A percentile compares a stretch with the other conserved stretches of the same genome.
phyloP scores from a whole-genome alignment of 2,329 filamentous ascomycete species.

The Verticillium alfalfae region DNA sequence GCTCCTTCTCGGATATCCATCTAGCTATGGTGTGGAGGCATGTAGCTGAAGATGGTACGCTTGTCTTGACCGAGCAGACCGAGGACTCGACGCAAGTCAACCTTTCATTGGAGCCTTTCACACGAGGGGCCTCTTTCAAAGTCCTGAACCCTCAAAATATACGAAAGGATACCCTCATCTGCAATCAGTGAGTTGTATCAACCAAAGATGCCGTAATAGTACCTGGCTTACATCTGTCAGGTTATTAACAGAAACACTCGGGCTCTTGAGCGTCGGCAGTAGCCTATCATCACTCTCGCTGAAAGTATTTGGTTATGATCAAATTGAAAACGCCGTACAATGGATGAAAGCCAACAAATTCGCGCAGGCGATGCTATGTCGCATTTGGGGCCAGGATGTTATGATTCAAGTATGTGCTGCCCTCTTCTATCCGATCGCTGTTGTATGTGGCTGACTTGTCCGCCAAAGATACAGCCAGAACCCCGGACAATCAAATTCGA shows the following conservation, averaged over 20 bases:
- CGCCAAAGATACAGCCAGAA: neutral
- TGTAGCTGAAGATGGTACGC: conserved; percentile 13
- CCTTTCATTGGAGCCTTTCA: conserved; percentile 12
- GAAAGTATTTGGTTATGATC: neutral
- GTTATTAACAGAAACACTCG: neutral
- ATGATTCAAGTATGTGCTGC: neutral
- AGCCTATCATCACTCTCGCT: neutral
- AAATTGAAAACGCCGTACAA: neutral
- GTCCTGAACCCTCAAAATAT: neutral
- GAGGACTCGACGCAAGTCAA: conserved; percentile 20
- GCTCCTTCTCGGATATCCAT: conserved; percentile 20
- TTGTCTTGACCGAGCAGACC: conserved; percentile 24
- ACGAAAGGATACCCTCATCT: too few species aligned
- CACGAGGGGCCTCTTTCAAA: neutral
- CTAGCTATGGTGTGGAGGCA: neutral
- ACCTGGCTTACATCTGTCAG: neutral
- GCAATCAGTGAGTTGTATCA: too few species aligned
- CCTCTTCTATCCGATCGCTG: neutral
- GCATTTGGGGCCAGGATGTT: neutral
- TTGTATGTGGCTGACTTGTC: neutral
- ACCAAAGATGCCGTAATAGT: neutral
- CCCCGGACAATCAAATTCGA: conserved; percentile 5
- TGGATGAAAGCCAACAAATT: conserved; percentile 22
- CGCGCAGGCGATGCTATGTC: conserved; percentile 28
- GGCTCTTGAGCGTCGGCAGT: neutral